Conservation (phyloP, 2,329 filamentous ascomycete species). For the Colletotrichum sp. region DNA sequence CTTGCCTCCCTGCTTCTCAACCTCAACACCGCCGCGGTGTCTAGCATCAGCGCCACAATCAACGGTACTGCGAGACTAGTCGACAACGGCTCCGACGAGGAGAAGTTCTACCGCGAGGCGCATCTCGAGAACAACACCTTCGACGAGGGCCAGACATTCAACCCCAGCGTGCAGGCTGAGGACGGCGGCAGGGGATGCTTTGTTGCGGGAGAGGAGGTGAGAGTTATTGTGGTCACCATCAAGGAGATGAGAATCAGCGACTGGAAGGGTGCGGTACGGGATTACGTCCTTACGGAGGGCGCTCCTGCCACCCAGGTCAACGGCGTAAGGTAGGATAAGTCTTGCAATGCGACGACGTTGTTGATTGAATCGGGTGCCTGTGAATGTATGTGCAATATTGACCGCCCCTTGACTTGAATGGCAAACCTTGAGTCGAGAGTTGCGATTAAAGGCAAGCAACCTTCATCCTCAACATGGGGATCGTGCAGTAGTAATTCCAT, state of each 20-base stretch:
- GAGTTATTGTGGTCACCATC: slow-evolving; percentile 86
- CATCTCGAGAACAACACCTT: slow-evolving; percentile 96
- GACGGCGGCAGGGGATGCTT: slow-evolving; percentile 68
- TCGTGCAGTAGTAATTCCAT: not conserved
- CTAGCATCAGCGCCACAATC: slow-evolving; percentile 90
- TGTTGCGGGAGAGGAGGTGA: slow-evolving; percentile 81
- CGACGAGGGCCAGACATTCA: slow-evolving; percentile 52
- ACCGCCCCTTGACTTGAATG: not conserved
- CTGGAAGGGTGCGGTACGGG: slow-evolving; percentile 92
- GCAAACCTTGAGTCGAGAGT: not conserved
- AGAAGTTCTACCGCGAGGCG: slow-evolving; percentile 79
- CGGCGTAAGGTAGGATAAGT: slow-evolving; percentile 34
- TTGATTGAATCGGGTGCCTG: not conserved
- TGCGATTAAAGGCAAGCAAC: not conserved
- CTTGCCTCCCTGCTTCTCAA: slow-evolving; percentile 86
- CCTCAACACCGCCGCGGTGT: slow-evolving; percentile 87
- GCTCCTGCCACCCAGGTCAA: slow-evolving; percentile 38
- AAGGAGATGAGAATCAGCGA: slow-evolving; percentile 87
- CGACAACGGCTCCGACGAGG: slow-evolving; percentile 76
- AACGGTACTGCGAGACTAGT: slow-evolving; percentile 84
- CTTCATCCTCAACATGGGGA: not conserved
- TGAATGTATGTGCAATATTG: not conserved
- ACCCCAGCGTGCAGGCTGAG: slow-evolving; percentile 41
- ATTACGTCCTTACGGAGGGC: slow-evolving; percentile 64
- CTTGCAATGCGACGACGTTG: not conserved